These are phyloP conservation scores for Plasmodium reichenowi DNA, from an alignment of 169 alveolate genomes.

Conservation along the genomic window DNA sequence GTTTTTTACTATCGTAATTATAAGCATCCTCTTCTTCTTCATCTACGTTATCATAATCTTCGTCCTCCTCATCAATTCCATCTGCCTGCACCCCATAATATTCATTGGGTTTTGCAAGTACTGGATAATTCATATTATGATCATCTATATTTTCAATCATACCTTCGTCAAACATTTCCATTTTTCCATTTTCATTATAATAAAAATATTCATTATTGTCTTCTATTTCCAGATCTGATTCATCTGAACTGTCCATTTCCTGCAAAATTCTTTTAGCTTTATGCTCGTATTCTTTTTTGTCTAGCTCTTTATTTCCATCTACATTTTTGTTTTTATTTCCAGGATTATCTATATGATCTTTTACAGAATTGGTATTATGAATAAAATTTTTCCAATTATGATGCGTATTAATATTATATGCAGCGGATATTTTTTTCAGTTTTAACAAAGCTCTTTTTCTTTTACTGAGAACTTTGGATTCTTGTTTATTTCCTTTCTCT, in stretches of 20 bases:
- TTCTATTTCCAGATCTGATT: neutral
- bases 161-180: neutral
- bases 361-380: neutral
- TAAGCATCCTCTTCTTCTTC: conserved; percentile 7
- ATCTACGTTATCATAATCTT: conserved; percentile 22
- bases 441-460: too few relatives aligned
- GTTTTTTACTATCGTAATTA: neutral
- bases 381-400: neutral
- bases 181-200: neutral
- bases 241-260: neutral
- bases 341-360: neutral
- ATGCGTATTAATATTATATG: neutral
- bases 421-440: too few relatives aligned
- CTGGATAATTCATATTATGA: neutral
- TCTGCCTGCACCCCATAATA: conserved; percentile 3
- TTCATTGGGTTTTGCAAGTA: neutral
- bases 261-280: neutral
- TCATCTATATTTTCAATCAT: neutral
- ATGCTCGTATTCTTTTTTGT: neutral
- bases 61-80: conserved; percentile 3
- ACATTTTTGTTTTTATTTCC: neutral
- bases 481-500: too few relatives aligned
- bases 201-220: neutral
- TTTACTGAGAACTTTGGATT: too few relatives aligned
- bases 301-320: neutral